Evolutionary conservation across 495 filamentous ascomycete genomes (phyloP).

Genomic region (Glutinoglossum americanum): DNA sequence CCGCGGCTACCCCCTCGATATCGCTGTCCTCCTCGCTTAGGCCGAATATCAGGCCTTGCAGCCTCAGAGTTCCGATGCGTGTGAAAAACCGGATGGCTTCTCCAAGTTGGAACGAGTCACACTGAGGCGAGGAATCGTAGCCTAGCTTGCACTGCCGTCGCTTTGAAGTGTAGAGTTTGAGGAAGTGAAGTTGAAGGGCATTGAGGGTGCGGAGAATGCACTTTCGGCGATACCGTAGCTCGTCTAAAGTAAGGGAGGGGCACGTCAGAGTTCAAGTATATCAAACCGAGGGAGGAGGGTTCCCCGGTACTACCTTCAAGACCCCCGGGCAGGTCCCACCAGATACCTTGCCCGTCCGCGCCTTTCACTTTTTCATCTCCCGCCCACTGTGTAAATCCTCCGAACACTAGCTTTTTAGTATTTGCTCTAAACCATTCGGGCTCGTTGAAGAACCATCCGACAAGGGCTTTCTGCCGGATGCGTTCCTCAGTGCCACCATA

Average conservation of each 20-base stretch:
- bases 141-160: constrained; percentile 49
- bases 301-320: constrained; percentile 38
- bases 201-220: constrained; percentile 54
- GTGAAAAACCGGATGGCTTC: constrained; percentile 67
- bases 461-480: constrained; percentile 39
- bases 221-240: constrained; percentile 47
- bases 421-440: constrained; percentile 26
- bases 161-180: constrained; percentile 40
- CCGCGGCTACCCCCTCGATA: background rate
- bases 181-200: constrained; percentile 53
- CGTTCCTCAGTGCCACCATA: constrained; percentile 26
- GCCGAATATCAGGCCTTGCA: constrained; percentile 19
- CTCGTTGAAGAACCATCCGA: constrained; percentile 35
- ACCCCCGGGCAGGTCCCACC: constrained; percentile 52
- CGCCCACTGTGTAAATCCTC: constrained; percentile 43
- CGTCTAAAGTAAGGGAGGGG: constrained; percentile 25
- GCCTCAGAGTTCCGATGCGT: constrained; percentile 18
- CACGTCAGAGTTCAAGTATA: constrained; percentile 4
- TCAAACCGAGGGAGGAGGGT: background rate
- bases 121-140: constrained; percentile 51
- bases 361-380: constrained; percentile 17
- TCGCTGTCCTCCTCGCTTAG: constrained; percentile 9
- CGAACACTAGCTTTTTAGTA: constrained; percentile 38
- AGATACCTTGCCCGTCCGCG: constrained; percentile 26
- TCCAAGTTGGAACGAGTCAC: constrained; percentile 71